Evolutionary conservation across 2,329 filamentous ascomycete genomes (phyloP), one percentile per base, ranked within the genome.

Genomic region (Diaporthe batatas): DNA sequence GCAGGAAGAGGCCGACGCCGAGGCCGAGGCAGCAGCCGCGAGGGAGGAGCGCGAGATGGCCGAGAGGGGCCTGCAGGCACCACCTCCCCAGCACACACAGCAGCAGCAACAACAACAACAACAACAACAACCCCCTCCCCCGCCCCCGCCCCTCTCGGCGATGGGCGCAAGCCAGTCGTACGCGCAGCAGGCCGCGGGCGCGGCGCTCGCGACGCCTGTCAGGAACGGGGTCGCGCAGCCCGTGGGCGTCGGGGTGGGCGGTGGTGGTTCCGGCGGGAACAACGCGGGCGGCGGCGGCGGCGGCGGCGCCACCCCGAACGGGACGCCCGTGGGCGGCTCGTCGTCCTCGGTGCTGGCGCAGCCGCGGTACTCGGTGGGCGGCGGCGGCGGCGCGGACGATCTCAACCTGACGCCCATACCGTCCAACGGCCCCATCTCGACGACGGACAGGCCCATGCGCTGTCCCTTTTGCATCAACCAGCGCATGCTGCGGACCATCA

Each of bases 381-480:
- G 39, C 16, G 39, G 39, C 14, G 39, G 39, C 1, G 39, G 39
- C 39, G 39, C 14, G 44, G 44, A 82, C 5, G 85, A 88, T 47
- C 81, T 90, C 44, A 88, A 84, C 5, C 81, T 90, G 53, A 90
- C 88, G 3, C 88, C 88, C 1, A 89, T 90, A 62, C 84, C 87
- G 36, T 85, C 86, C 21, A 85, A 85, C 21, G 84, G 81, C 5
- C 85, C 86, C 10, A 78, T 87, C 36, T 82, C 85, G 5, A 79
- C 81, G 7, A 82, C 83, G 42, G 86, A 90, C 47, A 80, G 84
- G 25, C 87, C 89, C 2, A 79, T 90, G 36, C 84, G 89, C 23
- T 91, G 89, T 75, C 89, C 89, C 0, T 91, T 90, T 75, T 91
- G 89, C 74, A 85, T 91, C 47, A 91, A 91, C 75, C 87, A 89